These are phyloP conservation scores for Emmonsiellopsis sp. DNA, from an alignment of 2,329 filamentous ascomycete genomes.

Conservation along the genomic window DNA sequence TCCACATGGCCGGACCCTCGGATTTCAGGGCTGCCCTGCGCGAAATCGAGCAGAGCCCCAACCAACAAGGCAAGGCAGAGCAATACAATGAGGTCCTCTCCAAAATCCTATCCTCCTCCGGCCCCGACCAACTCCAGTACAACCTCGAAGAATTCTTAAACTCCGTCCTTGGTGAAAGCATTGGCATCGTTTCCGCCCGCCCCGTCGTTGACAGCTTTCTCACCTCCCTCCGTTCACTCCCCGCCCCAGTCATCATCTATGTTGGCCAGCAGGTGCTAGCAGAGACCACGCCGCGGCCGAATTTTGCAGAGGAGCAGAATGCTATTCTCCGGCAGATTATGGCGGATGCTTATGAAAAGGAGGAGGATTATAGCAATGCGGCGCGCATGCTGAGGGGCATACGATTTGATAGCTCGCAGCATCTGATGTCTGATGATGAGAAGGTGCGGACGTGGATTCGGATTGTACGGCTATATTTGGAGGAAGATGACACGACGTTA, in stretches of 20 bases:
- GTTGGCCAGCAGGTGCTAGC: conserved; percentile 66
- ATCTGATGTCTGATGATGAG: conserved; percentile 70
- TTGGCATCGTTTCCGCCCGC: conserved; percentile 69
- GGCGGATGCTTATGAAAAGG: conserved; percentile 70
- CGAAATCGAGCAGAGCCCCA: conserved; percentile 41
- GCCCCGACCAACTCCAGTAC: conserved; percentile 39
- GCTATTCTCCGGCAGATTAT: conserved; percentile 67
- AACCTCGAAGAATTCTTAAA: conserved; percentile 62
- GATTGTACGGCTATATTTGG: conserved; percentile 87
- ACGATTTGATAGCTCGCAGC: conserved; percentile 80
- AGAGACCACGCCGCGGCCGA: conserved; percentile 55
- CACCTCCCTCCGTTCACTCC: conserved; percentile 46
- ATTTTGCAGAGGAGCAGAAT: conserved; percentile 78
- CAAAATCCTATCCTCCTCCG: conserved; percentile 42
- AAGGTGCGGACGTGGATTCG: conserved; percentile 84
- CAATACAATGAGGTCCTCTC: conserved; percentile 51
- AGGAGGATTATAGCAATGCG: conserved; percentile 71
- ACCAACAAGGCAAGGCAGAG: conserved; percentile 43
- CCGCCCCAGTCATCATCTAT: conserved; percentile 57
- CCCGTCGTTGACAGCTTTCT: conserved; percentile 64
- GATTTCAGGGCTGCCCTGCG: conserved; percentile 41
- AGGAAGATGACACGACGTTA: conserved; percentile 79
- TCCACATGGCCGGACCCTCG: conserved; percentile 38
- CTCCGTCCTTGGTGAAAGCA: conserved; percentile 58
- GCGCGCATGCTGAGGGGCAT: conserved; percentile 74